Percentiles rank a stretch among this genome's conserved stretches.
Conservation (phyloP, 2,329 filamentous ascomycete genomes). For the Colletotrichum musae region DNA sequence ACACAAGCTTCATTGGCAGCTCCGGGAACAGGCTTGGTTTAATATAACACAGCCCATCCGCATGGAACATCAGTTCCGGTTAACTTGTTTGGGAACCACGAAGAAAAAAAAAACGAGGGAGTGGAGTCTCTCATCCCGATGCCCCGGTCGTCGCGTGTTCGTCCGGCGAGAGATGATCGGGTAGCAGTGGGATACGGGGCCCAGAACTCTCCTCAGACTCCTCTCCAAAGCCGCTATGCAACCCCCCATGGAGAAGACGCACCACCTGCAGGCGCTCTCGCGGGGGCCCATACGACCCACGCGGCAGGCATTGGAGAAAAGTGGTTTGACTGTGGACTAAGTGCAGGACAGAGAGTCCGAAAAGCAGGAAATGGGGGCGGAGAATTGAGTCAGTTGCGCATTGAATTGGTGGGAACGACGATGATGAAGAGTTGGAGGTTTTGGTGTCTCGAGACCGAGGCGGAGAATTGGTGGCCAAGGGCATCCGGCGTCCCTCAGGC, state of each 20-base stretch:
- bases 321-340: not conserved
- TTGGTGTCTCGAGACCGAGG: slow-evolving; percentile 14
- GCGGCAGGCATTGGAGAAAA: slow-evolving; percentile 14
- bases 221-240: slow-evolving; percentile 1
- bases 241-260: slow-evolving; percentile 39
- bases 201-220: slow-evolving; percentile 17
- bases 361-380: slow-evolving; percentile 17
- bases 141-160: slow-evolving; percentile 34
- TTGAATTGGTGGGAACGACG: slow-evolving; percentile 6
- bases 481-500: not conserved
- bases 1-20: not conserved
- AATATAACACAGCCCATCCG: slow-evolving; percentile 16
- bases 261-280: slow-evolving; percentile 11
- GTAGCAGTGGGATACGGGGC: slow-evolving; percentile 12
- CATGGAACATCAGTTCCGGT: not conserved
- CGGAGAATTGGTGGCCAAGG: slow-evolving; percentile 24
- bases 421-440: not conserved
- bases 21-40: slow-evolving; percentile 7
- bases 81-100: not conserved
- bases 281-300: slow-evolving; percentile 38
- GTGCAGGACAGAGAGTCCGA: not conserved
- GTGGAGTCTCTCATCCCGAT: slow-evolving; percentile 29
- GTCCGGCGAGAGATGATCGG: slow-evolving; percentile 18
- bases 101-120: slow-evolving; percentile 20
- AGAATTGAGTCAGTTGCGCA: slow-evolving; percentile 38